Conservation (phyloP, 768 basidiomycete genomes). For the Agrocybe praecox region DNA sequence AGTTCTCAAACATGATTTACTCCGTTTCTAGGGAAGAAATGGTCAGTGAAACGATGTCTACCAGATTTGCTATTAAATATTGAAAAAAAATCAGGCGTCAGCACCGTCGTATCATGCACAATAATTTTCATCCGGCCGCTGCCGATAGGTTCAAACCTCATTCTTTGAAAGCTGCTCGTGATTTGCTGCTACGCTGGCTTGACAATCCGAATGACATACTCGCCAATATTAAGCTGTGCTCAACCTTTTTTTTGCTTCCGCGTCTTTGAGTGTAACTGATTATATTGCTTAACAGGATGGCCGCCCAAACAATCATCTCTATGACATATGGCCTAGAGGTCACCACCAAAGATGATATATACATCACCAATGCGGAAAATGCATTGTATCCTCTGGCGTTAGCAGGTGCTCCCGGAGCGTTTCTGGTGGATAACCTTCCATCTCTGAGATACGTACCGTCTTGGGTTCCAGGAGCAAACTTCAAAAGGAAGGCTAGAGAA, state of each 20-base stretch:
- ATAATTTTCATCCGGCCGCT: constrained; percentile 15
- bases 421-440: constrained; percentile 45
- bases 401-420: constrained; percentile 42
- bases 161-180: constrained; percentile 13
- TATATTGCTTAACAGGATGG: constrained; percentile 18
- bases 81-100: constrained; percentile 14
- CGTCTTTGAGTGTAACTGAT: neutral
- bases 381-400: constrained; percentile 31
- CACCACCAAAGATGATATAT: constrained; percentile 29
- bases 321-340: constrained; percentile 40
- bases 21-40: constrained; percentile 11
- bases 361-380: constrained; percentile 11
- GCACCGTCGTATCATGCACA: constrained; percentile 18
- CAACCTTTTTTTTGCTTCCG: neutral
- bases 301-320: constrained; percentile 34
- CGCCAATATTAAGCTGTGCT: constrained; percentile 36
- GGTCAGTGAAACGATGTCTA: too few species aligned
- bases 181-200: constrained; percentile 33
- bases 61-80: too few species aligned
- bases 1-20: neutral
- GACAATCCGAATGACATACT: constrained; percentile 32
- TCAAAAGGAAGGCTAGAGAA: constrained; percentile 48
- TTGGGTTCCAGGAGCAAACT: constrained; percentile 68
- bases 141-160: constrained; percentile 24
- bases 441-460: constrained; percentile 46